Percentiles rank a stretch among this genome's conserved stretches.
Conservation (phyloP, 495 filamentous ascomycete genomes). For the Penicillium salamii region DNA sequence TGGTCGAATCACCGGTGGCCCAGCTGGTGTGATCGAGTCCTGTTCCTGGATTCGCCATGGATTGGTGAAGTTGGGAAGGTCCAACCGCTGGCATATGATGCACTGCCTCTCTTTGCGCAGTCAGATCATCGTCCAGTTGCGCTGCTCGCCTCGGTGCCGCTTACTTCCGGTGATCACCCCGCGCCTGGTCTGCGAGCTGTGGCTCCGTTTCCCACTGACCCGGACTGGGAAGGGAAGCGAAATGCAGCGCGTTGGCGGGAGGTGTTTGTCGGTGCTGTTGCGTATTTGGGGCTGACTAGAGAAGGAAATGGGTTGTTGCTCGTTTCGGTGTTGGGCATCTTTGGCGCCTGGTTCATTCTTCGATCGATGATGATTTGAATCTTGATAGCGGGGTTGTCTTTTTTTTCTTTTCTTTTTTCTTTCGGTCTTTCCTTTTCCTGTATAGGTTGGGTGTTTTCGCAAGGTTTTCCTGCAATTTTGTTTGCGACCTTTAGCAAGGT, state of each 20-base stretch:
- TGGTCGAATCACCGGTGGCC: constrained; percentile 84
- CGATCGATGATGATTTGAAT: constrained; percentile 28
- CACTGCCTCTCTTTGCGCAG: constrained; percentile 69
- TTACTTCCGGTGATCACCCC: constrained; percentile 24
- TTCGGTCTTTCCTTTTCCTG: no score
- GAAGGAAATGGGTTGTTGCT: constrained; percentile 54
- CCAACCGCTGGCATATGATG: constrained; percentile 61
- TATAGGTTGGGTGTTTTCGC: constrained; percentile 1
- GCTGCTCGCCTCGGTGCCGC: constrained; percentile 58
- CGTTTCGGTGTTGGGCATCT: constrained; percentile 36
- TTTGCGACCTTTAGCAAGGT: not conserved
- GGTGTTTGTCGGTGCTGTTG: constrained; percentile 53
- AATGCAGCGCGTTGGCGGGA: constrained; percentile 53
- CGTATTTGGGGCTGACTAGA: constrained; percentile 60
- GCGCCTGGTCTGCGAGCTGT: constrained; percentile 23
- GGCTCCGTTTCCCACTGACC: constrained; percentile 55
- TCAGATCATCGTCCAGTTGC: constrained; percentile 86
- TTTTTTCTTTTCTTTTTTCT: constrained; percentile 1
- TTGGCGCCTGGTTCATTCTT: constrained; percentile 48
- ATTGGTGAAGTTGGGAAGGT: constrained; percentile 28
- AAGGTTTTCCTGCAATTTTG: constrained; percentile 4
- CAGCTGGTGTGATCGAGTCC: constrained; percentile 89
- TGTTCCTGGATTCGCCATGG: constrained; percentile 68
- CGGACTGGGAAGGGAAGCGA: constrained; percentile 47
- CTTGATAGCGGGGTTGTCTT: constrained; percentile 3